phyloP scores from a whole-genome alignment of 768 basidiomycete species.

The Termitomyces sp. region DNA sequence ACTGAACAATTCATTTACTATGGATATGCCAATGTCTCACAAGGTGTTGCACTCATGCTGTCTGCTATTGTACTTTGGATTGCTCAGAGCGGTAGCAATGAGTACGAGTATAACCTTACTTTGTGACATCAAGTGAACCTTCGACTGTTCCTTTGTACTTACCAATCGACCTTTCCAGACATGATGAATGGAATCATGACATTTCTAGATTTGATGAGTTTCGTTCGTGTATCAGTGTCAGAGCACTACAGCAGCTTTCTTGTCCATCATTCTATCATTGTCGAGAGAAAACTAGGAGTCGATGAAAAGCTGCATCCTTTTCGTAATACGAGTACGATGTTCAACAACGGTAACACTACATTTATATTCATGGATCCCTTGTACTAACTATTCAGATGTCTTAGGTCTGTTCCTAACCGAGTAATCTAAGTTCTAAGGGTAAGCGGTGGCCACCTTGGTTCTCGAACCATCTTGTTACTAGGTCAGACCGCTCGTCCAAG shows the following conservation, averaged over 20 bases:
- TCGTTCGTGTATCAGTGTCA: no score
- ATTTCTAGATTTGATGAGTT: neutral
- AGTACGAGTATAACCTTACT: conserved; percentile 92
- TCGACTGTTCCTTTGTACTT: neutral
- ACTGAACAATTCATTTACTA: conserved; percentile 79
- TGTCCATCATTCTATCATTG: neutral
- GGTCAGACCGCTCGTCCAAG: neutral
- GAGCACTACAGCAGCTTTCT: neutral
- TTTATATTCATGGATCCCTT: neutral
- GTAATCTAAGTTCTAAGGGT: neutral
- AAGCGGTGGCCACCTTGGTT: conserved; percentile 8
- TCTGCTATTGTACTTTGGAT: conserved; percentile 90
- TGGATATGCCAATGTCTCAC: conserved; percentile 93
- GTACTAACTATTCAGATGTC: neutral
- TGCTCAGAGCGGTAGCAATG: conserved; percentile 76
- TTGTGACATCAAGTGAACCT: conserved; percentile 30
- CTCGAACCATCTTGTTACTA: conserved; percentile 9
- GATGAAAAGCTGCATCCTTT: neutral
- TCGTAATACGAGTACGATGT: no score
- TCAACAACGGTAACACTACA: neutral
- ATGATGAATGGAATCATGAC: neutral
- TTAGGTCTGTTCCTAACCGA: neutral
- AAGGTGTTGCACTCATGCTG: conserved; percentile 81
- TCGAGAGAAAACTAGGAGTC: no score
- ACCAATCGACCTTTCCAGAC: neutral